Percentiles rank a stretch among this genome's conserved stretches.
phyloP scores from a whole-genome alignment of 2,329 filamentous ascomycete species.

The Zymoseptoria brevis region DNA sequence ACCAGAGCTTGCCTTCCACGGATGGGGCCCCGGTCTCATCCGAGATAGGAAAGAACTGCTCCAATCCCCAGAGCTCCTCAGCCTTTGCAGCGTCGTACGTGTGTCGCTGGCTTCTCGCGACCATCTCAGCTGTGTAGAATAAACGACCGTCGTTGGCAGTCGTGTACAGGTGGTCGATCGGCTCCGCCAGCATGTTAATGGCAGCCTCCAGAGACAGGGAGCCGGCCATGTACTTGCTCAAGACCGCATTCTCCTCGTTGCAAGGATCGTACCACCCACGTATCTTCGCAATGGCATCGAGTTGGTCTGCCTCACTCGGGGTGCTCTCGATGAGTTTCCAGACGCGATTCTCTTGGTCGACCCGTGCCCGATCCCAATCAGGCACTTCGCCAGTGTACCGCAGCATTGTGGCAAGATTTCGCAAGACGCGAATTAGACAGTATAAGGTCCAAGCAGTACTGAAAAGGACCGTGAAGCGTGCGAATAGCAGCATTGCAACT shows the following conservation, averaged over 20 bases:
- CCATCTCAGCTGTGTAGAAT: constrained; percentile 1
- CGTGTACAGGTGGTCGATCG: constrained; percentile 24
- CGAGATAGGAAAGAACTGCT: neutral
- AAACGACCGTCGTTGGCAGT: constrained; percentile 2
- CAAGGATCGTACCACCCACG: constrained; percentile 27
- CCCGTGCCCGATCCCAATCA: neutral
- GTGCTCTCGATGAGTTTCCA: constrained; percentile 16
- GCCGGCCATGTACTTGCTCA: neutral
- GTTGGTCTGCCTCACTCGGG: constrained; percentile 15
- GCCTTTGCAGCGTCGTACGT: neutral
- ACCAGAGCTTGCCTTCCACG: neutral
- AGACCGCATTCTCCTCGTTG: neutral
- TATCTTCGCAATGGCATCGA: constrained; percentile 27
- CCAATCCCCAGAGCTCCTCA: constrained; percentile 1
- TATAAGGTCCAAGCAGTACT: neutral
- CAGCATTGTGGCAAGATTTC: neutral
- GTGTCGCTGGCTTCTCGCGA: constrained; percentile 1
- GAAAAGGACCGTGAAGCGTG: neutral
- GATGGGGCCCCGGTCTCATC: neutral
- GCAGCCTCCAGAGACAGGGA: neutral
- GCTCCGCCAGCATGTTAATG: constrained; percentile 16
- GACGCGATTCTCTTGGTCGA: neutral
- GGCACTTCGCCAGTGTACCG: neutral
- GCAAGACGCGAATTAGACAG: neutral
- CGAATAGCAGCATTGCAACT: neutral